These are phyloP conservation scores for Apiospora aurea DNA, from an alignment of 2,329 filamentous ascomycete species.

Conservation along the genomic window DNA sequence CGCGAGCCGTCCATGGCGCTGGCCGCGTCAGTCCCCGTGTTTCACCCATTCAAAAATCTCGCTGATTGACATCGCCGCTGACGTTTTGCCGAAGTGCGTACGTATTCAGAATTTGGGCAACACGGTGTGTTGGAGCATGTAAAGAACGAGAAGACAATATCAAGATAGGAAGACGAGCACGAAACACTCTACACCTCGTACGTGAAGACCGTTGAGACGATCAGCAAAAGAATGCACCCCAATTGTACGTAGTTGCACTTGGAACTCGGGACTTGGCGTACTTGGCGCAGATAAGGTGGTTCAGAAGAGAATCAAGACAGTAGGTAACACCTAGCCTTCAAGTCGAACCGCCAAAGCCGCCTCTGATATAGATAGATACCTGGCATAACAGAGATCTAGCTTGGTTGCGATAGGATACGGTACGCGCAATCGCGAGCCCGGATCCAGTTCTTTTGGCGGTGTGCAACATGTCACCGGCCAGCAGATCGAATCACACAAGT, in stretches of 20 bases:
- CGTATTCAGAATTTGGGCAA: neutral
- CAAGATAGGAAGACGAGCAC: neutral
- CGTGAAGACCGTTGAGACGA: neutral
- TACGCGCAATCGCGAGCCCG: neutral
- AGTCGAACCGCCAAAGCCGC: neutral
- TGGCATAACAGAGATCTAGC: neutral
- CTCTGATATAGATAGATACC: neutral
- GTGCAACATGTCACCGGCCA: neutral
- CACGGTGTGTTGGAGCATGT: neutral
- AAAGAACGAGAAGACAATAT: neutral
- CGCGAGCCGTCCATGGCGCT: neutral
- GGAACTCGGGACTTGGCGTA: neutral
- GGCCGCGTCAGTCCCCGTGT: neutral
- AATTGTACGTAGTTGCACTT: neutral
- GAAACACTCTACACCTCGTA: neutral
- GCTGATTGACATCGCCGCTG: neutral
- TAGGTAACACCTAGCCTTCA: neutral
- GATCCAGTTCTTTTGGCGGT: neutral
- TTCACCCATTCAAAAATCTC: neutral
- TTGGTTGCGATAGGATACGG: neutral
- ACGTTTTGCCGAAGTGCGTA: neutral
- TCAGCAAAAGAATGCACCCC: neutral
- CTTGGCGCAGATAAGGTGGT: neutral
- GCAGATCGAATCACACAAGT: neutral
- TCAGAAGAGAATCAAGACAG: neutral